Percentiles rank a stretch among this genome's conserved stretches.
Conservation (phyloP, 179 eudicot genomes). For the Sideroxylon spinosum region DNA sequence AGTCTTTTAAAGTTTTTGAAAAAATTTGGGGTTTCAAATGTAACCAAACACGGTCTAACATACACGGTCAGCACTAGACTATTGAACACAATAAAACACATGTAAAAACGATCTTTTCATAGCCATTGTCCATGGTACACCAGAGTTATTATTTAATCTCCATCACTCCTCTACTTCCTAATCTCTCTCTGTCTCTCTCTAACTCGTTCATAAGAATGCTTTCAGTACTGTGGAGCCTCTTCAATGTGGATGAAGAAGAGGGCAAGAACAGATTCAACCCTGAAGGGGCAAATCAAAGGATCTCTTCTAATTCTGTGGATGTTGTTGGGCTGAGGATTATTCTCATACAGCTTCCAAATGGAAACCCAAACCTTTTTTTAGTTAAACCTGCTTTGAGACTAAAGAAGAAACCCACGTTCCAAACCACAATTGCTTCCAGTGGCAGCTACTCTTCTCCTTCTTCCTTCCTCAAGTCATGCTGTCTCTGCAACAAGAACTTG, state of each 20-base stretch:
- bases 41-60: no score
- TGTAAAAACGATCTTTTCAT: no score
- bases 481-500: conserved; percentile 27
- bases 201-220: not conserved
- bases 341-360: not conserved
- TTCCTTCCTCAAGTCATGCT: conserved; percentile 25
- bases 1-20: no score
- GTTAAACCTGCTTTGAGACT: conserved; percentile 6
- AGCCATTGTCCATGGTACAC: no score
- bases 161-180: not conserved
- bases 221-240: not conserved
- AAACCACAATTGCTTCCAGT: not conserved
- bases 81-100: no score
- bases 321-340: conserved; percentile 15
- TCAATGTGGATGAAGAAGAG: not conserved
- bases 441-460: not conserved
- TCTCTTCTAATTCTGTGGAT: not conserved
- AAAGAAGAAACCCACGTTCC: conserved; percentile 9
- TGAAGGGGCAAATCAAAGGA: no score
- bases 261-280: conserved; percentile 10
- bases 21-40: no score
- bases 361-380: not conserved
- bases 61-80: no score
- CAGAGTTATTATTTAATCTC: no score
- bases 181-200: conserved; percentile 7